Base-by-base conservation (phyloP, 331 rosid species). In the Erythrophleum ivorense region DNA sequence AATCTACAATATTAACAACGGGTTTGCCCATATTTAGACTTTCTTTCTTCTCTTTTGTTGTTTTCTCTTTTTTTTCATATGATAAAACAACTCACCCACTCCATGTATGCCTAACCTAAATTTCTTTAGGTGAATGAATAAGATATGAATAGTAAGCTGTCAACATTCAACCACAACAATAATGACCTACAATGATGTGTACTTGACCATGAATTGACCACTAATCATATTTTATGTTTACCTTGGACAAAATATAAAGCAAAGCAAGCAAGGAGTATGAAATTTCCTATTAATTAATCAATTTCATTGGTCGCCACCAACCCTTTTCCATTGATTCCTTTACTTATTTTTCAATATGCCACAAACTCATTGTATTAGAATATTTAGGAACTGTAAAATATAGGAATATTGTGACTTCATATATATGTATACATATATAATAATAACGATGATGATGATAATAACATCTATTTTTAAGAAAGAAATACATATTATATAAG, bases 1-100 rank as follows among this genome's bases (percentile, higher is more conserved):
- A 70, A 62, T 73, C 58, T 73, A 36, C 62, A 24, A 40, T 63
- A 64, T 10, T 10, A 18, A 4, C 31, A 66, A 66, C 45, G 34
- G 49, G 40, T 34, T 57, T n/a, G 33, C 64, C 55, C 36, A 79
- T 15, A 43, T 3, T 29, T 33, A 69, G 38, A 16, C 46, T 16
- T 6, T 33, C 71, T 21, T 33, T 49, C 76, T 40, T 53, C 16
- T 2, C 62, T 83, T 53, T 24, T 4, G 41, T 14, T 80, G 31
- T 71, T 85, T 71, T 78, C 74, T 82, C 67, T 34, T 70, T 50
- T 63, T 60, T 11, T 63, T 58, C 31, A 36, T 72, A 36, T 84
- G 84, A 81, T 71, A 71, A 59, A 84, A 84, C 86, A 64, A 46
- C 55, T 50, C 80, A 84, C 88, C 88, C 54, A 81, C 88, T 40